These are phyloP conservation scores for Allium sativum DNA, from an alignment of 106 monocot genomes.

Conservation along the genomic window DNA sequence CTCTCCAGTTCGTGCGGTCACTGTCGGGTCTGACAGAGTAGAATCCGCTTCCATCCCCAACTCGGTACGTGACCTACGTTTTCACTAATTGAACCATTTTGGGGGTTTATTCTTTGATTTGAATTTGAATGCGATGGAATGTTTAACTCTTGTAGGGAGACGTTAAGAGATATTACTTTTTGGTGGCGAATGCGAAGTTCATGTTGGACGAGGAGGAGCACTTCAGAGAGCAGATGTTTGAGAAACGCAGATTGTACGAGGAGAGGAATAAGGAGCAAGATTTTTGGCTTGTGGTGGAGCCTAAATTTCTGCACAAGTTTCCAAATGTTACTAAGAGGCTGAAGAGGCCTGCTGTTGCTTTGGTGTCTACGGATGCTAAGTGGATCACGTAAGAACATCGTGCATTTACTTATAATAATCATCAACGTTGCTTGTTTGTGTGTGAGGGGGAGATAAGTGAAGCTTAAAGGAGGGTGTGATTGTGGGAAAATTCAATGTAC, in stretches of 20 bases:
- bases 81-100: no score
- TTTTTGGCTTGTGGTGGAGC: slow-evolving; percentile 94
- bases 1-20: slow-evolving; percentile 25
- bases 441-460: no score
- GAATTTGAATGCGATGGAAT: background rate
- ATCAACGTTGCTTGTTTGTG: no score
- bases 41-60: slow-evolving; percentile 22
- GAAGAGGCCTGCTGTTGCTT: slow-evolving; percentile 77
- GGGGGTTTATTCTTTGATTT: background rate
- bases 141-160: slow-evolving; percentile 22
- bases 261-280: slow-evolving; percentile 82
- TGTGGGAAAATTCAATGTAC: no score
- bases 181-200: slow-evolving; percentile 95
- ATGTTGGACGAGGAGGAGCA: slow-evolving; percentile 99
- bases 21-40: slow-evolving; percentile 39
- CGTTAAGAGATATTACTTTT: slow-evolving; percentile 49
- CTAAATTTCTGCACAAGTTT: slow-evolving; percentile 90
- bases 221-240: slow-evolving; percentile 65
- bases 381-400: slow-evolving; percentile 77
- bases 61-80: slow-evolving; percentile 4
- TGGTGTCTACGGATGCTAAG: slow-evolving; percentile 70
- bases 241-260: slow-evolving; percentile 39
- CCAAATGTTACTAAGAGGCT: slow-evolving; percentile 70
- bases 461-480: no score
- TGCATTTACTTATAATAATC: background rate